phyloP scores from a whole-genome alignment of 257 asterid species.

The Petunia axillaris region DNA sequence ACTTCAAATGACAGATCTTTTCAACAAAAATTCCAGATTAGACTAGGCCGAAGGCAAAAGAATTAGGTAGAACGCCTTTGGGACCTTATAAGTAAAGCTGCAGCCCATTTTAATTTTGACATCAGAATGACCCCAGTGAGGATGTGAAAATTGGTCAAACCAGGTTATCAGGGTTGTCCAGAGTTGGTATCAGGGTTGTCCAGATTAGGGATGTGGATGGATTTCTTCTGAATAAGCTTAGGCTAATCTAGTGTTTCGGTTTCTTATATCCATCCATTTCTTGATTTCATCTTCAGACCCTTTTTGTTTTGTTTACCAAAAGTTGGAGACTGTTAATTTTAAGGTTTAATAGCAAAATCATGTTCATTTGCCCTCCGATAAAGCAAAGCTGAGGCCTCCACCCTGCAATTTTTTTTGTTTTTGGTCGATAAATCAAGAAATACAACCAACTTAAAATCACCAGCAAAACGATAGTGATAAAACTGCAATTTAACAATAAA shows the following conservation, averaged over 20 bases:
- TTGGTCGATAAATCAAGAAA: constrained; percentile 15
- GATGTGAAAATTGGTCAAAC: not conserved
- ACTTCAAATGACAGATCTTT: no score
- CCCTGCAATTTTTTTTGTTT: constrained; percentile 61
- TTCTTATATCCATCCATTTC: constrained; percentile 17
- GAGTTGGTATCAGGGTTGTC: not conserved
- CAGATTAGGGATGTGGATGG: not conserved
- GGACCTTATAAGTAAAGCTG: not conserved
- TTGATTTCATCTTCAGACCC: not conserved
- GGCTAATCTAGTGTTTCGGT: not conserved
- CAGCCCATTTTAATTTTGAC: not conserved
- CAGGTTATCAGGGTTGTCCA: not conserved
- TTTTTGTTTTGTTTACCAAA: constrained; percentile 26
- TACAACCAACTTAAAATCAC: not conserved
- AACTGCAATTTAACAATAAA: constrained; percentile 2
- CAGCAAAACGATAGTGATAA: not conserved
- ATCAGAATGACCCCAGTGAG: not conserved
- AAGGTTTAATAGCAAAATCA: constrained; percentile 83
- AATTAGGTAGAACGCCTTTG: no score
- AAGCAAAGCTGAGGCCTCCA: constrained; percentile 94
- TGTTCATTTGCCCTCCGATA: constrained; percentile 94
- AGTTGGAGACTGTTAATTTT: constrained; percentile 36
- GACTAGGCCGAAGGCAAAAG: no score
- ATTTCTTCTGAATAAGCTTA: not conserved
- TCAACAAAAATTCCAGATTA: no score